Evolutionary conservation across 495 filamentous ascomycete genomes (phyloP), one percentile per base, ranked within the genome.

Genomic region (Venustampulla echinocandica): DNA sequence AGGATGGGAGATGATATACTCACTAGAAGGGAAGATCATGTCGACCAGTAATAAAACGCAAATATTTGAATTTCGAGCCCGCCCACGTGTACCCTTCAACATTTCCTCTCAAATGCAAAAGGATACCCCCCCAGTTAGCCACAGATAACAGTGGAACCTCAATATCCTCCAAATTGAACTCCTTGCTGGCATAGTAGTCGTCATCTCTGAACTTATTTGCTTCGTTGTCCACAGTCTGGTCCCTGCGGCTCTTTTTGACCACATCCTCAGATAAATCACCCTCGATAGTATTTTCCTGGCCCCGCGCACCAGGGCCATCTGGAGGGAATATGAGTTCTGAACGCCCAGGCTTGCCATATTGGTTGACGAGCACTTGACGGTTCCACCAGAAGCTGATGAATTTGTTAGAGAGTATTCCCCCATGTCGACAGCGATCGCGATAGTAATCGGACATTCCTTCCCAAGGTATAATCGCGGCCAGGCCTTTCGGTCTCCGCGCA

Each of bases 21-120:
- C n/a, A n/a, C n/a, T 83, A 85, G 62, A 85, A 84, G 0, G 81
- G 81, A 4, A 85, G 66, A 52, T 85, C 80, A 52, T 85, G 81
- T 0, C 81, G 72, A 11, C 80, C 81, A 0, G 74, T 79, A 50
- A 85, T 79, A 55, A 83, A 79, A 10, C 80, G 71, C 4, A 83
- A 62, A 48, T 79, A 84, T 57, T 85, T 85, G 38, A 76, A 59
- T 41, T 74, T 64, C 1, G 76, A 80, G 0, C 77, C 75, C 0
- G 79, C 77, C 38, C 75, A 62, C 3, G 64, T 71, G 46, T 69
- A 85, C 0, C 80, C 81, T 50, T 80, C 65, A 3, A 85, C 69
- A 48, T 85, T 85, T 1, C 81, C 81, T 3, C 79, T 66, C n/a
- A 82, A 64, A 51, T 82, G 78, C 3, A 80, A 64, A 0, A 76